Conservation (phyloP, 179 eudicot genomes). For the Camellia oleifera region DNA sequence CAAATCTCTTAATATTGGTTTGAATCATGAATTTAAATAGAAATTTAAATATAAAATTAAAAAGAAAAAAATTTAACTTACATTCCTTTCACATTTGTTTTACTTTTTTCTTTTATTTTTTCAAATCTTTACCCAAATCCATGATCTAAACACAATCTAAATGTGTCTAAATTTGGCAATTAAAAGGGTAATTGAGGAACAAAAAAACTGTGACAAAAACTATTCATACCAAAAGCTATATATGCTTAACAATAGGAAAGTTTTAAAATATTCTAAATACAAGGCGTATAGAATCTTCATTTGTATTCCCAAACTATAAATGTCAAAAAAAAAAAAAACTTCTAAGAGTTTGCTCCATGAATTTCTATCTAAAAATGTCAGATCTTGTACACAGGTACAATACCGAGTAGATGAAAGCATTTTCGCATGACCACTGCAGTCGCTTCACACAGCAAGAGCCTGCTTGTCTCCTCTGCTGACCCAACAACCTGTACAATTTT, state of each 20-base stretch:
- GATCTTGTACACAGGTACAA: constrained; percentile 77
- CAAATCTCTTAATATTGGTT: too few relatives aligned
- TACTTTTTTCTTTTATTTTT: background rate
- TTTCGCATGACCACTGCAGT: constrained; percentile 88
- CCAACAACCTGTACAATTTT: constrained; percentile 57
- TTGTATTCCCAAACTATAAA: background rate
- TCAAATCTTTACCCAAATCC: background rate
- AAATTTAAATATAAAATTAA: too few relatives aligned
- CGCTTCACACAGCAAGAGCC: constrained; percentile 82
- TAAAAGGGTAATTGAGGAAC: too few relatives aligned
- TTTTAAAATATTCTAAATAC: background rate
- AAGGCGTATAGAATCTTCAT: background rate
- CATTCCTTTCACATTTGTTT: too few relatives aligned
- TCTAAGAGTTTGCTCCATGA: background rate
- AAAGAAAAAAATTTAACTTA: background rate
- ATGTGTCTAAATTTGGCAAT: too few relatives aligned
- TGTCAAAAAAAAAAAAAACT: background rate
- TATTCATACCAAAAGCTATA: too few relatives aligned
- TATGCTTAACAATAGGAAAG: too few relatives aligned
- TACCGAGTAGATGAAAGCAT: constrained; percentile 81
- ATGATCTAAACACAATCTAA: too few relatives aligned
- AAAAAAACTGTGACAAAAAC: too few relatives aligned
- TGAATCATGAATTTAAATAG: too few relatives aligned
- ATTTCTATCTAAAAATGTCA: constrained; percentile 20
- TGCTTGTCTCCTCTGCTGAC: constrained; percentile 72